A percentile compares a stretch with the other conserved stretches of the same genome.
These are phyloP conservation scores for Rhizophagus sp. DNA, from an alignment of 192 early-diverging fungal genomes.

Conservation along the genomic window DNA sequence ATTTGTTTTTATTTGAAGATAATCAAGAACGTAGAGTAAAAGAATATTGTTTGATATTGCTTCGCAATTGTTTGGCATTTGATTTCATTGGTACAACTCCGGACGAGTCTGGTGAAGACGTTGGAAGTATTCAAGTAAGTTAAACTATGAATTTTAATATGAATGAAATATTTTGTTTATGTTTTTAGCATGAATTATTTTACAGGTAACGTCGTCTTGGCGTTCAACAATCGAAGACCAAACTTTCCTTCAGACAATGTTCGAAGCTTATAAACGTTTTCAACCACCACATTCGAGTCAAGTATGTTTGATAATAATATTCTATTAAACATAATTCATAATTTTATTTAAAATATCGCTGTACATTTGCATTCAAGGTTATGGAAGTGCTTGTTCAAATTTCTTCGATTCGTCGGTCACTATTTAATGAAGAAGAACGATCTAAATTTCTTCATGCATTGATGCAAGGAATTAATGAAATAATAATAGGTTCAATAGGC, in stretches of 20 bases:
- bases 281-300: conserved; percentile 53
- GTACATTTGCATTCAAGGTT: conserved; percentile 52
- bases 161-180: conserved; percentile 29
- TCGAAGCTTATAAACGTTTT: conserved; percentile 64
- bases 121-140: conserved; percentile 63
- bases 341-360: neutral
- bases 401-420: conserved; percentile 79
- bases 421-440: conserved; percentile 79
- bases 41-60: conserved; percentile 58
- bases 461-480: conserved; percentile 68
- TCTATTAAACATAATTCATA: neutral
- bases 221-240: conserved; percentile 70
- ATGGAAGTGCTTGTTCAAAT: conserved; percentile 81
- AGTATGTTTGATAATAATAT: conserved; percentile 30
- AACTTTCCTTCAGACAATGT: conserved; percentile 70
- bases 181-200: conserved; percentile 36
- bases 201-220: conserved; percentile 80
- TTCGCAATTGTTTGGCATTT: conserved; percentile 72
- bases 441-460: conserved; percentile 66
- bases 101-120: conserved; percentile 80
- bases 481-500: conserved; percentile 60
- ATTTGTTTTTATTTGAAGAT: conserved; percentile 18
- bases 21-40: conserved; percentile 41
- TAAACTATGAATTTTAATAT: conserved; percentile 22
- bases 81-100: conserved; percentile 81